These are phyloP conservation scores for Posidonia australis DNA, from an alignment of 106 monocot genomes.

Conservation along the genomic window DNA sequence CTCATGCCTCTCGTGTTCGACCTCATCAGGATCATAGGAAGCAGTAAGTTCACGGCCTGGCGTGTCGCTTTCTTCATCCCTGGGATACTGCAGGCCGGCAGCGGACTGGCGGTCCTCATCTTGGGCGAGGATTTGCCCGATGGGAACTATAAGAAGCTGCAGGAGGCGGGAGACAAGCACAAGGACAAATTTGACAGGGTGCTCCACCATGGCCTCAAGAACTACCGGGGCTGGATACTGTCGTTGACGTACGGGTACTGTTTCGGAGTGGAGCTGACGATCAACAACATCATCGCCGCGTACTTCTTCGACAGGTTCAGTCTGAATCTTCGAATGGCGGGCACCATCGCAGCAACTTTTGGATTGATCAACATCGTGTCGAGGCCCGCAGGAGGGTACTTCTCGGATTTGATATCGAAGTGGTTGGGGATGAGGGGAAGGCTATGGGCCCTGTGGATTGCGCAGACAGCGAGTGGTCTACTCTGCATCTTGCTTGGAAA, in stretches of 20 bases:
- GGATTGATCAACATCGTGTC: slow-evolving; percentile 70
- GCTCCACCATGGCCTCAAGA: slow-evolving; percentile 26
- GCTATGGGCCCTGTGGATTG: slow-evolving; percentile 70
- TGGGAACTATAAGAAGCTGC: slow-evolving; percentile 46
- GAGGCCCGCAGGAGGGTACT: slow-evolving; percentile 58
- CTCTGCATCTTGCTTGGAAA: slow-evolving; percentile 58
- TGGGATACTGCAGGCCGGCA: slow-evolving; percentile 48
- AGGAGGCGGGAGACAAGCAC: slow-evolving; percentile 51
- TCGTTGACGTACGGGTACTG: slow-evolving; percentile 72
- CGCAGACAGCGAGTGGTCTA: slow-evolving; percentile 58
- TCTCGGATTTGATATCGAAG: slow-evolving; percentile 45
- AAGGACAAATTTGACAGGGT: slow-evolving; percentile 46
- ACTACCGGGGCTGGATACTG: slow-evolving; percentile 71
- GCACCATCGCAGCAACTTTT: slow-evolving; percentile 75
- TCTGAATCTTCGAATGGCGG: slow-evolving; percentile 50
- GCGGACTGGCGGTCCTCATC: slow-evolving; percentile 44
- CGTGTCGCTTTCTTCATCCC: slow-evolving; percentile 92
- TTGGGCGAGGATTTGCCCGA: slow-evolving; percentile 77
- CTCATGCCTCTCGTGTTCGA: slow-evolving; percentile 78
- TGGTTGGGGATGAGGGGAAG: slow-evolving; percentile 78
- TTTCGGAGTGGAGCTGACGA: slow-evolving; percentile 77
- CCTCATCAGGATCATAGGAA: slow-evolving; percentile 35
- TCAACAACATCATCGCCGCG: slow-evolving; percentile 83
- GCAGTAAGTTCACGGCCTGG: slow-evolving; percentile 74
- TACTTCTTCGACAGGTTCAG: slow-evolving; percentile 87